phyloP scores from a whole-genome alignment of 2,329 filamentous ascomycete genomes.

The Claviceps monticola region DNA sequence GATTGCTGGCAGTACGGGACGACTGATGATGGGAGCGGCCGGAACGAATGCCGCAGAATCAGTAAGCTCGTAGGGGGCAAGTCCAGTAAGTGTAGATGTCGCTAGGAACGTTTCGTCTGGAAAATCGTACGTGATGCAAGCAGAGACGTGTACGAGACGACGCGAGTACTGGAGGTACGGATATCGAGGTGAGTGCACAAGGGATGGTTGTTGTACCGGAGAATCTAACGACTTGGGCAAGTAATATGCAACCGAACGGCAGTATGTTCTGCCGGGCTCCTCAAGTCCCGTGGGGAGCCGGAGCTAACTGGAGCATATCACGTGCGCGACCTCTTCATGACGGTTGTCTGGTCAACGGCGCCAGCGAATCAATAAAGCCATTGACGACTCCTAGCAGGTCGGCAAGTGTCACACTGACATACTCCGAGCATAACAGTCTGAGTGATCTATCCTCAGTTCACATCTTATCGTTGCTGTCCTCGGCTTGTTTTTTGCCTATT shows the following conservation, averaged over 20 bases:
- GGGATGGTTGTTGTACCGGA: slow-evolving; percentile 11
- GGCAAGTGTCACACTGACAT: background rate
- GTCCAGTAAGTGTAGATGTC: slow-evolving; percentile 9
- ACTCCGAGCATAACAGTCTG: background rate
- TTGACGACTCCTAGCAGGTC: background rate
- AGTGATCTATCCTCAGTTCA: background rate
- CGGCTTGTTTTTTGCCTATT: background rate
- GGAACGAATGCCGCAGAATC: slow-evolving; percentile 12
- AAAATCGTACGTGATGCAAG: slow-evolving; percentile 3
- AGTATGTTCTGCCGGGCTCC: slow-evolving; percentile 17
- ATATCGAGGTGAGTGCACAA: slow-evolving; percentile 18
- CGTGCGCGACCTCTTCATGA: slow-evolving; percentile 8
- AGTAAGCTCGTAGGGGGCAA: slow-evolving; percentile 10
- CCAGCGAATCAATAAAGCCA: background rate
- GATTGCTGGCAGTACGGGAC: background rate
- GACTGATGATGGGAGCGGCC: background rate
- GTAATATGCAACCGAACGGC: slow-evolving; percentile 12
- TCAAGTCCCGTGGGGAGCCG: slow-evolving; percentile 4
- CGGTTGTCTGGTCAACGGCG: slow-evolving; percentile 11
- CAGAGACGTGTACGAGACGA: slow-evolving; percentile 1
- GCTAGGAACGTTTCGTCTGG: background rate
- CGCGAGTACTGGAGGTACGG: slow-evolving; percentile 10
- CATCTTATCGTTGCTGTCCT: background rate
- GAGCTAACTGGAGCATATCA: slow-evolving; percentile 10
- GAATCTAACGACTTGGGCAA: slow-evolving; percentile 15